Evolutionary conservation across 495 filamentous ascomycete genomes (phyloP), one percentile per base, ranked within the genome.

Genomic region (Penicillium macrosclerotiorum): DNA sequence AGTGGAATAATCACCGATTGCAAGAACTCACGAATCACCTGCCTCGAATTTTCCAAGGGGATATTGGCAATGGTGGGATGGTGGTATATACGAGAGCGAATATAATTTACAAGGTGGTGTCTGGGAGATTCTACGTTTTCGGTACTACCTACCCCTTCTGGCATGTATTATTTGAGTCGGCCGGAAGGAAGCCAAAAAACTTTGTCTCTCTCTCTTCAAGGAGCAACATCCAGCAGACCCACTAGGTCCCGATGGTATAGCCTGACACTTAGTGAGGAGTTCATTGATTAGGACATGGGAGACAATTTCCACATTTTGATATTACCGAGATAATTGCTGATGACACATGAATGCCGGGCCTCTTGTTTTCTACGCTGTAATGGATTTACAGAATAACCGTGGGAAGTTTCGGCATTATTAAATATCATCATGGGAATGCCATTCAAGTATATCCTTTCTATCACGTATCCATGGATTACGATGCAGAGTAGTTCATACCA

Each of bases 141-240:
- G 43, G 1, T 46, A 46, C 13, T 46, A 30, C n/a, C n/a, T n/a
- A n/a, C 23, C 43, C 43, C 6, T 46, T 46, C 34, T 46, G 43
- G 43, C 43, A 46, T 31, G 43, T 33, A 4, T 30, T 34, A 16
- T 30, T 46, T 4, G 43, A 46, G 17, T 13, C 16, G 6, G 43
- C 33, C 25, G 30, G 39, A 27, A 42, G 32, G 24, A 7, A 32
- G 8, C 13, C 25, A 12, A 42, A 30, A 8, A 13, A 42, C 1
- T 42, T 30, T n/a, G 27, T 42, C n/a, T 14, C 39, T 27, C 39
- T 22, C n/a, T 42, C 25, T 42, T 30, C 39, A 42, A 30, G 26
- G 18, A 30, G 16, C 27, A 42, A 9, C 20, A 16, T 18, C 33
- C 33, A 9, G 33, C 33, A 5, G 33, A 35, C 33, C 33, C 33